These are phyloP conservation scores for Trifolium fragiferum DNA, from an alignment of 306 rosid species.

Conservation along the genomic window DNA sequence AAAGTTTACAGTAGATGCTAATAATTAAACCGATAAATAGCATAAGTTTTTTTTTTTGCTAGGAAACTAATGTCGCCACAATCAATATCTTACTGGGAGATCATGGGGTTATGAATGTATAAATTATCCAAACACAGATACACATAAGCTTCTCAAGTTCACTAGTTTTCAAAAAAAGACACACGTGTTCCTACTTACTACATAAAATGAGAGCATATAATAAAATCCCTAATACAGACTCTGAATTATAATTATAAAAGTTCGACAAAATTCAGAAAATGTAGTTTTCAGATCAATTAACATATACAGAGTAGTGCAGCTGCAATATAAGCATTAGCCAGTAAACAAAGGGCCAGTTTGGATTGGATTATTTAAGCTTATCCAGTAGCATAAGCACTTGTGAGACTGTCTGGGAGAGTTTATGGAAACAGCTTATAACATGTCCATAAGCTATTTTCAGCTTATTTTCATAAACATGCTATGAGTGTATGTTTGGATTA, in stretches of 20 bases:
- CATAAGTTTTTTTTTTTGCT: constrained; percentile 13
- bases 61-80: constrained; percentile 5
- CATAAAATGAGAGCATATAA: not conserved
- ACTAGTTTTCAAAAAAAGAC: not conserved
- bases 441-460: too few relatives aligned
- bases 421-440: too few relatives aligned
- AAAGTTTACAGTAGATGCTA: constrained; percentile 10
- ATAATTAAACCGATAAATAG: constrained; percentile 7
- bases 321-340: not conserved
- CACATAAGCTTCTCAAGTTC: constrained; percentile 12
- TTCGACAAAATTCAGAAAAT: not conserved
- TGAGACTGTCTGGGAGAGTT: too few relatives aligned
- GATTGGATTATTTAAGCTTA: too few relatives aligned
- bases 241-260: not conserved
- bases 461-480: too few relatives aligned
- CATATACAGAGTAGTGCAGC: not conserved
- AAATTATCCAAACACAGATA: not conserved
- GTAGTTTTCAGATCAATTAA: not conserved
- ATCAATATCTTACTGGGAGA: not conserved
- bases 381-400: too few relatives aligned
- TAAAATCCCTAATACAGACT: not conserved
- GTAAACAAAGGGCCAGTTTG: too few relatives aligned
- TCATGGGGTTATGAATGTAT: not conserved
- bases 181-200: not conserved
- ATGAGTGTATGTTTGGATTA: too few relatives aligned